These are phyloP conservation scores for Steccherinum ochraceum DNA, from an alignment of 768 basidiomycete species.

Conservation along the genomic window DNA sequence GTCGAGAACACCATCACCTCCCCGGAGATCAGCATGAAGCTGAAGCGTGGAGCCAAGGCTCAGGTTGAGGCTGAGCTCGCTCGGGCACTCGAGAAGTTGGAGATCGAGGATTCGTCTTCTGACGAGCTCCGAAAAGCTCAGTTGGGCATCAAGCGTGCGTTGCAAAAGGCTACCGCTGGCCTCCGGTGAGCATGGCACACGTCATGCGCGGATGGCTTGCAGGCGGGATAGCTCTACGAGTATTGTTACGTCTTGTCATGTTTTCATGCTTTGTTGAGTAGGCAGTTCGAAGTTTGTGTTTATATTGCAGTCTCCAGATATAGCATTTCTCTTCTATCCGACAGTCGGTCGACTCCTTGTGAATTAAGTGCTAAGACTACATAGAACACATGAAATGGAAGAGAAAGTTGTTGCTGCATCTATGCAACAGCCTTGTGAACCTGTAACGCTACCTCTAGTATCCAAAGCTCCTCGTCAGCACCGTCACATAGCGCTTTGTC, in stretches of 20 bases:
- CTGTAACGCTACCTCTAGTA: conserved; percentile 79
- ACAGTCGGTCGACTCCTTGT: no score
- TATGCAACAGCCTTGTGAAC: conserved; percentile 46
- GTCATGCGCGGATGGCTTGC: neutral
- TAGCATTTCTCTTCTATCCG: neutral
- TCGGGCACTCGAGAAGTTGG: conserved; percentile 95
- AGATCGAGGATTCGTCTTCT: conserved; percentile 89
- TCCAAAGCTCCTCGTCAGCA: conserved; percentile 95
- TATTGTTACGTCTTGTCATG: neutral
- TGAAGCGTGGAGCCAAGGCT: conserved; percentile 92
- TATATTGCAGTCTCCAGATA: neutral
- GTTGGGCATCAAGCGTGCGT: conserved; percentile 89
- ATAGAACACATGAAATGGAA: no score
- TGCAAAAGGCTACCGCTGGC: conserved; percentile 95
- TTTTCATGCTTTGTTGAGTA: neutral
- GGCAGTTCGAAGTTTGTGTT: neutral
- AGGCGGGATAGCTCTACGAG: neutral
- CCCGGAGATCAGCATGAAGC: conserved; percentile 96
- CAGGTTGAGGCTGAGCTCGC: conserved; percentile 98
- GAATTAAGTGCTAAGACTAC: no score
- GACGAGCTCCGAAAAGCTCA: conserved; percentile 97
- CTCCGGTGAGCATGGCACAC: conserved; percentile 52
- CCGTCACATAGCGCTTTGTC: conserved; percentile 96
- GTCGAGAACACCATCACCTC: conserved; percentile 95
- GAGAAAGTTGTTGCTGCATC: no score